Evolutionary conservation across 768 basidiomycete species (phyloP).

Genomic region (Rhodotorula babjevae): DNA sequence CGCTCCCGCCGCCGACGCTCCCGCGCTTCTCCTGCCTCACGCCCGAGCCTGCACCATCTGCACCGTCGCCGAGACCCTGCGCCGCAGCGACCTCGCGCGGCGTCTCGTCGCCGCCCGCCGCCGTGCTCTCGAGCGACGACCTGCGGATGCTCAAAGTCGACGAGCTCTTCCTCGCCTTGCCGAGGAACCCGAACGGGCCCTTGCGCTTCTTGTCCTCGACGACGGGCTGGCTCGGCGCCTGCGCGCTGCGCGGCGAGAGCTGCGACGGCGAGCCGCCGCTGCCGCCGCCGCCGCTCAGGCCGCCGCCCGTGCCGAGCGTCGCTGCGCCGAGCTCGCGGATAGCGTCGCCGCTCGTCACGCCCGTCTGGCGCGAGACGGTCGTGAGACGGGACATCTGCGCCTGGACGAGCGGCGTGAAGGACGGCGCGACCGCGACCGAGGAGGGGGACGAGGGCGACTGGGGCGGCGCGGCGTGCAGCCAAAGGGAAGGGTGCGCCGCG

Average conservation of each 20-base stretch:
- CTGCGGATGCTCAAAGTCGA: neutral
- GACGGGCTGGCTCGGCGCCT: neutral
- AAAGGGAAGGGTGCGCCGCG: neutral
- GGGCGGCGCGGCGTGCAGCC: too few relatives aligned
- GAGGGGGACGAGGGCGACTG: too few relatives aligned
- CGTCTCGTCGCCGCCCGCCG: neutral
- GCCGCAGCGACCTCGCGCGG: neutral
- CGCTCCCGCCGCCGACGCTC: too few relatives aligned
- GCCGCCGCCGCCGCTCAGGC: too few relatives aligned
- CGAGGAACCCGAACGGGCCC: neutral
- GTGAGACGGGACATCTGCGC: neutral
- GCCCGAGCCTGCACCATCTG: too few relatives aligned
- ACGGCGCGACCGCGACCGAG: neutral
- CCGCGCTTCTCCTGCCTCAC: neutral
- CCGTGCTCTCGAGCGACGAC: neutral
- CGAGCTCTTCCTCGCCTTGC: neutral
- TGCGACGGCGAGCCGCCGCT: too few relatives aligned
- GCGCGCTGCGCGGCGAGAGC: too few relatives aligned
- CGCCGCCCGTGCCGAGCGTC: too few relatives aligned
- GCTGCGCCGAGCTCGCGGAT: neutral
- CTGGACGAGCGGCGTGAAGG: conserved; percentile 1
- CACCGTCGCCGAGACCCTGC: neutral
- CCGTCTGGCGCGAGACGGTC: neutral
- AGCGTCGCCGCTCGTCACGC: neutral
- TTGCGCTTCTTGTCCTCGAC: neutral